Conservation (phyloP, 208 protist species). For the Porcisia hertigi region DNA sequence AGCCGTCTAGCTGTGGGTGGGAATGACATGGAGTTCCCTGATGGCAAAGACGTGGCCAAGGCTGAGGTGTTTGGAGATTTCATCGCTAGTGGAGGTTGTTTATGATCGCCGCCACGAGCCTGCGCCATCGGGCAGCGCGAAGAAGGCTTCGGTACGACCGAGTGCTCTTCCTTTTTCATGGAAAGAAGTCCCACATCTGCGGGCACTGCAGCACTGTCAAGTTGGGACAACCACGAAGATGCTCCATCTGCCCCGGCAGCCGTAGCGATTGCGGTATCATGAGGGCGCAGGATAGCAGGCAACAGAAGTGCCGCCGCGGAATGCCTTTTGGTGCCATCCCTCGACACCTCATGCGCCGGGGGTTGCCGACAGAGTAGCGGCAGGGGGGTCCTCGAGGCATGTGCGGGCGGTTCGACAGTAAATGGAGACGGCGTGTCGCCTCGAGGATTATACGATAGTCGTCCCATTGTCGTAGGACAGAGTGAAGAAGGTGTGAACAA, state of each 20-base stretch:
- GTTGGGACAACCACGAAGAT: background rate
- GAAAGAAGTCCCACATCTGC: background rate
- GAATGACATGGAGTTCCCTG: background rate
- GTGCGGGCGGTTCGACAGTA: background rate
- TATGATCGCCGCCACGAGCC: background rate
- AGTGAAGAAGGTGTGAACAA: constrained; percentile 3
- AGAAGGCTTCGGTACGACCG: background rate
- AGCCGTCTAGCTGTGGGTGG: constrained; percentile 1
- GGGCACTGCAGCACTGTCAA: background rate
- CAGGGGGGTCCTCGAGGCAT: background rate
- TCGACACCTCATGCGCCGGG: background rate
- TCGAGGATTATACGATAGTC: background rate
- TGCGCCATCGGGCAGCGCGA: background rate
- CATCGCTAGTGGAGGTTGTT: background rate
- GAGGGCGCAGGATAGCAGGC: background rate
- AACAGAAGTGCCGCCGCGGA: background rate
- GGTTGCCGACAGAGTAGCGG: background rate
- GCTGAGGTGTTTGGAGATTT: background rate
- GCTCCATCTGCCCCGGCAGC: background rate
- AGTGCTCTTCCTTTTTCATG: background rate
- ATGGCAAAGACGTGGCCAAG: background rate
- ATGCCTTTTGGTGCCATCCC: too few species aligned
- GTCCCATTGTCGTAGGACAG: background rate
- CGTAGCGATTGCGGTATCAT: background rate
- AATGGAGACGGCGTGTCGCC: background rate